Evolutionary conservation across 2,329 filamentous ascomycete genomes (phyloP), one percentile per base, ranked within the genome.

Genomic region (Fusarium setosum): DNA sequence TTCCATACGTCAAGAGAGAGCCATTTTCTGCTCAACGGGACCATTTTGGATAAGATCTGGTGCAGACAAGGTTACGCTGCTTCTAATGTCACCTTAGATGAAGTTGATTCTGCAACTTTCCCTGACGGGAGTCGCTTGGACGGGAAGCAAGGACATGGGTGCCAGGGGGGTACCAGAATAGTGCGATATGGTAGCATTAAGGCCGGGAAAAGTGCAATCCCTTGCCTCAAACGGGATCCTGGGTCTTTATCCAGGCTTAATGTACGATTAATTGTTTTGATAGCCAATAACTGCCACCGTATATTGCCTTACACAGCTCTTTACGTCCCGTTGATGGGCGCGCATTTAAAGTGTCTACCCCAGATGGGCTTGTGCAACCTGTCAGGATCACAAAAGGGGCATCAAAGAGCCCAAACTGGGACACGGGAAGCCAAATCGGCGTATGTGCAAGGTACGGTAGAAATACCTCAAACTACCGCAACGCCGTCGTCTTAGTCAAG

Each of bases 91-190:
- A 29, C 26, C 8, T 29, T 44, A n/a, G 15, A 12, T 12, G 17
- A 26, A 44, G 9, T 11, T 17, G 21, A 18, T 34, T 24, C 31
- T 48, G 26, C 37, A 34, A 61, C 29, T 24, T 56, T 61, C 42
- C 57, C 23, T 56, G 45, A 61, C 48, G 42, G 45, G 41, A 45
- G 21, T 34, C 20, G 24, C 35, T 34, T 24, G 53, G 51, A 45
- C 56, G 64, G 62, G 59, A 64, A 72, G 52, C 70, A 72, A 62
- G 70, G 70, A 70, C 67, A 70, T 65, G 70, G 68, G 67, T 67
- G 37, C 37, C 48, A 61, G 42, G 47, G 32, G 37, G 24, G 35
- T 56, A 38, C 65, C 65, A 31, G 34, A 60, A 63, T 40, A 44
- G 58, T 63, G 15, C 24, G 41, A 63, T 29, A 49, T 23, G 42